phyloP scores from a whole-genome alignment of 2,329 filamentous ascomycete genomes.

The Tympanopsis confertula region DNA sequence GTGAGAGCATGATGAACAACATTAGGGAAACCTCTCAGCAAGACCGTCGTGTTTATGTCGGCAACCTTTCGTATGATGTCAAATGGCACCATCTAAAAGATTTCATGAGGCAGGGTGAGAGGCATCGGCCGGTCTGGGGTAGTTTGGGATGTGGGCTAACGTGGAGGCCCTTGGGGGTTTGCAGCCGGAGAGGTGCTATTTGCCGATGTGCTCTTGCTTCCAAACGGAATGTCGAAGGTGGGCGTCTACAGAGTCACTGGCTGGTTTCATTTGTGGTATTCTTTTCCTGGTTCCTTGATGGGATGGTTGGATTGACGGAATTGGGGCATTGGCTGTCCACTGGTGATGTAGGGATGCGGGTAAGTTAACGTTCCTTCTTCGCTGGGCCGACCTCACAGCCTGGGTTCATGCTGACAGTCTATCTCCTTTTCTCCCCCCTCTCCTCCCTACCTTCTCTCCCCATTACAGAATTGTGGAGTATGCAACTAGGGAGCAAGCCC shows the following conservation, averaged over 20 bases:
- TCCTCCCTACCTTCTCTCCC: too few species aligned
- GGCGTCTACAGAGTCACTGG: conserved; percentile 75
- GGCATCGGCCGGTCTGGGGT: not conserved
- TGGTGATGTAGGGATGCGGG: conserved; percentile 99
- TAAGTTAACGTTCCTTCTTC: conserved; percentile 55
- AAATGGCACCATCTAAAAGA: conserved; percentile 99
- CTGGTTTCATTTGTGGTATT: conserved; percentile 50
- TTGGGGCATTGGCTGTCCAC: conserved; percentile 69
- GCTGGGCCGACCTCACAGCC: too few species aligned
- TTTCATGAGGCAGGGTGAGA: conserved; percentile 97
- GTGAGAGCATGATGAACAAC: conserved; percentile 92
- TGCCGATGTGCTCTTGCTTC: conserved; percentile 97
- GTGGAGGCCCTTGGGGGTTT: conserved; percentile 9
- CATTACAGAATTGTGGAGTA: conserved; percentile 92
- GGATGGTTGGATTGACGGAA: conserved; percentile 98
- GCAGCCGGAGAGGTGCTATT: conserved; percentile 97
- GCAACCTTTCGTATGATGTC: conserved; percentile 97
- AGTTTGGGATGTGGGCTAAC: not conserved
- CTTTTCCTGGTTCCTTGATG: conserved; percentile 60
- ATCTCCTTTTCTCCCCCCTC: conserved; percentile 4
- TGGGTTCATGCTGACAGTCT: too few species aligned
- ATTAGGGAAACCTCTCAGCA: conserved; percentile 92
- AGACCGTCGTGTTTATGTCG: conserved; percentile 98
- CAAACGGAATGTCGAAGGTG: conserved; percentile 99
- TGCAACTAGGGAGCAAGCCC: conserved; percentile 97